phyloP scores from a whole-genome alignment of 202 grass and related monocot genomes.

The Digitaria exilis region DNA sequence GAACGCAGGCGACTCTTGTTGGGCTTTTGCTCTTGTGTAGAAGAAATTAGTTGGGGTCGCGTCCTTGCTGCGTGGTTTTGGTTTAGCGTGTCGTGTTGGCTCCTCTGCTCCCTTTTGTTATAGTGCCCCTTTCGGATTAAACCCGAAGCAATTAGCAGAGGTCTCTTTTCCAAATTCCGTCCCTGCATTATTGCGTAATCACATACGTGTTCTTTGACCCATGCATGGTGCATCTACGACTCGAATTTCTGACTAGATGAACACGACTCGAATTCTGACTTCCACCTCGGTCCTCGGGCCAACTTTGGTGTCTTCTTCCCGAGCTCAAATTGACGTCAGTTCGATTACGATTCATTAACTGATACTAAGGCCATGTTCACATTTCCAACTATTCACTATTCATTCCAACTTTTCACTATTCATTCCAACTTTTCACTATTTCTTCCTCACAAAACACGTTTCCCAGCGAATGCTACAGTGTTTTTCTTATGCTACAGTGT shows the following conservation, averaged over 20 bases:
- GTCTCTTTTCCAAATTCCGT: background rate
- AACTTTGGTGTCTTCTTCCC: background rate
- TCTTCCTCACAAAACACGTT: too few relatives aligned
- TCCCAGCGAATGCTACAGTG: too few relatives aligned
- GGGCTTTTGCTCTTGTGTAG: background rate
- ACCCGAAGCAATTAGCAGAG: background rate
- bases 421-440: too few relatives aligned
- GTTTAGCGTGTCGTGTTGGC: constrained; percentile 32
- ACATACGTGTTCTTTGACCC: background rate
- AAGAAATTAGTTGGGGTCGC: background rate
- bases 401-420: too few relatives aligned
- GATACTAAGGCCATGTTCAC: too few relatives aligned
- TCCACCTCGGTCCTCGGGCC: too few relatives aligned
- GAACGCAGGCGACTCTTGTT: background rate
- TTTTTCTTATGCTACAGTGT: too few relatives aligned
- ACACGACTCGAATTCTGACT: background rate
- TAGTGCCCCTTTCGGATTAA: background rate
- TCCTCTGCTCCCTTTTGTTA: background rate
- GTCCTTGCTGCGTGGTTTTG: background rate
- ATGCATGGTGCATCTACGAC: background rate
- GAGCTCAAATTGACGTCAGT: too few relatives aligned
- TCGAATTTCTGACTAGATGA: too few relatives aligned
- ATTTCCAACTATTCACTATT: too few relatives aligned
- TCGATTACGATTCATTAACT: background rate
- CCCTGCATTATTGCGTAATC: background rate